Conservation (phyloP, 805 yeast species). For the Kazachstania kunashirensis region DNA sequence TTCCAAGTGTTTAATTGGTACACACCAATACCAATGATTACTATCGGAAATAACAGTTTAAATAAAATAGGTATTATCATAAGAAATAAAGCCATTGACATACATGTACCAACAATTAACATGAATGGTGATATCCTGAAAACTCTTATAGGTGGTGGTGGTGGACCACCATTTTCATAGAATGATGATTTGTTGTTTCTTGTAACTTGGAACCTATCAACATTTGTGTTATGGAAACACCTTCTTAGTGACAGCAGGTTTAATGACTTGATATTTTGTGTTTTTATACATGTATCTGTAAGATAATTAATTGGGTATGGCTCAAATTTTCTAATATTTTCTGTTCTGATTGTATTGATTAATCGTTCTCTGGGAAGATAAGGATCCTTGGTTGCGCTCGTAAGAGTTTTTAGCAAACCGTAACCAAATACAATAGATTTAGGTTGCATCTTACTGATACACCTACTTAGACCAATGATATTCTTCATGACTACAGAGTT, state of each 20-base stretch:
- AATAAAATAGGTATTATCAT: conserved; percentile 12
- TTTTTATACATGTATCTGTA: no score
- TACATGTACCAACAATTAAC: conserved; percentile 8
- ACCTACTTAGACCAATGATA: no score
- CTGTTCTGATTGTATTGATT: no score
- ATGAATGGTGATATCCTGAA: conserved; percentile 9
- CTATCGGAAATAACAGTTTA: conserved; percentile 17
- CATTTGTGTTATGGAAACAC: neutral
- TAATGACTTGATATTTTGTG: no score
- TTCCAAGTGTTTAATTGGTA: conserved; percentile 22
- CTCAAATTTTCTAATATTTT: no score
- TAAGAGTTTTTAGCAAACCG: no score
- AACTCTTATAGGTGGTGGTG: conserved; percentile 5
- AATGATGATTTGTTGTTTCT: neutral
- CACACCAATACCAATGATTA: conserved; percentile 12
- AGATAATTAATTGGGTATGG: no score
- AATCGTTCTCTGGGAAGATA: no score
- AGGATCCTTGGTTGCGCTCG: no score
- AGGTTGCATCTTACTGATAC: no score
- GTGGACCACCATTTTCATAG: neutral
- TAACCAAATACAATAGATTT: no score
- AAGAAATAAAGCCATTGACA: conserved; percentile 5
- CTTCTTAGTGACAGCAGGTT: neutral
- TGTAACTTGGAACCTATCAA: neutral
- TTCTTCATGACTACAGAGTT: no score